A percentile compares a stretch with the other conserved stretches of the same genome.
These are phyloP conservation scores for Carallia brachiata DNA, from an alignment of 345 rosid genomes.

Conservation along the genomic window DNA sequence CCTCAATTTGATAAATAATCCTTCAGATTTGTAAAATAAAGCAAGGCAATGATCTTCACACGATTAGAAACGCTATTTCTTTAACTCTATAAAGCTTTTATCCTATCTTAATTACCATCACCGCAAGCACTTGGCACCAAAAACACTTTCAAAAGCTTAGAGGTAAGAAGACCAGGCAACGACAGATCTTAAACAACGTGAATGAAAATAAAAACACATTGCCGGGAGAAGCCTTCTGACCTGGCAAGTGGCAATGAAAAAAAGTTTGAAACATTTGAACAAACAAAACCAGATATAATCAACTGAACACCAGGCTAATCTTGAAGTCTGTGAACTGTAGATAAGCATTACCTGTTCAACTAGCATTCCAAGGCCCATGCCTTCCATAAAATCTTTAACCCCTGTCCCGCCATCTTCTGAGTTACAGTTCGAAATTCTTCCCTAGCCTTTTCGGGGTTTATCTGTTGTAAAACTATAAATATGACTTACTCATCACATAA, in stretches of 20 bases:
- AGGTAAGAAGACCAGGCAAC: not conserved
- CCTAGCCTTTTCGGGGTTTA: slow-evolving; percentile 92
- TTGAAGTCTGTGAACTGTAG: slow-evolving; percentile 3
- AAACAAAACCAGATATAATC: not conserved
- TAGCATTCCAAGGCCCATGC: slow-evolving; percentile 95
- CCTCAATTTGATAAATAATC: not conserved
- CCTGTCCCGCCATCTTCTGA: slow-evolving; percentile 76
- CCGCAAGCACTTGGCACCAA: not conserved
- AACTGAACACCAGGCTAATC: not conserved
- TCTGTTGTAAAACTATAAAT: slow-evolving; percentile 47
- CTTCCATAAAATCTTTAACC: slow-evolving; percentile 93
- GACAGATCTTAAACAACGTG: not conserved
- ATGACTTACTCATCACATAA: slow-evolving; percentile 27
- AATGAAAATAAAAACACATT: too few relatives aligned
- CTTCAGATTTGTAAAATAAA: too few relatives aligned
- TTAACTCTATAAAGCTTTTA: not conserved
- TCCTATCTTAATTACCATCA: not conserved
- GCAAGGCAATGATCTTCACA: not conserved
- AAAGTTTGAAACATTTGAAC: not conserved
- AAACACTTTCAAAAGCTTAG: not conserved
- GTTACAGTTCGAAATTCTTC: slow-evolving; percentile 83
- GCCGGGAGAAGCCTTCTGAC: too few relatives aligned
- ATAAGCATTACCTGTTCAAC: slow-evolving; percentile 69
- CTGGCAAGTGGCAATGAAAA: not conserved
- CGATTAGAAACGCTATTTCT: not conserved